Percentiles rank a stretch among this genome's conserved stretches.
Conservation (phyloP, 257 asterid species). For the Prunella vulgaris region DNA sequence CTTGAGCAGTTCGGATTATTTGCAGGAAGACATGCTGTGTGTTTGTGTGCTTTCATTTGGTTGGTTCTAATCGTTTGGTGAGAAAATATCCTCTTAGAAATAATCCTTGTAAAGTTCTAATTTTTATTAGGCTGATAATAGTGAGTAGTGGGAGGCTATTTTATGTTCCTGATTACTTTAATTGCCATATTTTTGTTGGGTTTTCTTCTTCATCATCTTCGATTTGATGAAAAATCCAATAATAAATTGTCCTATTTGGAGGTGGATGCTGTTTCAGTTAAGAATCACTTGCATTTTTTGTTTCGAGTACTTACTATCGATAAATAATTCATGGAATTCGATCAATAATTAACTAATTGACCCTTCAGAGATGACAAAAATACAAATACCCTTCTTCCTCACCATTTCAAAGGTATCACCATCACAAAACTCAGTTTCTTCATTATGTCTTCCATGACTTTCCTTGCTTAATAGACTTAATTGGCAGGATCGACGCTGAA, state of each 20-base stretch:
- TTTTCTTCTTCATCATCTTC: conserved; percentile 6
- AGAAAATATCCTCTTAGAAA: conserved; percentile 31
- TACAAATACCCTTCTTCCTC: too few species aligned
- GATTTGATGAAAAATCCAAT: neutral
- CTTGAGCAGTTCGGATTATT: neutral
- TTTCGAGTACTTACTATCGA: too few species aligned
- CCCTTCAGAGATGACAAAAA: too few species aligned
- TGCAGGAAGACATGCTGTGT: conserved; percentile 12
- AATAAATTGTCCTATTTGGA: neutral
- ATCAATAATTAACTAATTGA: too few species aligned
- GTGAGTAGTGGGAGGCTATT: conserved; percentile 23
- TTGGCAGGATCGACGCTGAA: too few species aligned
- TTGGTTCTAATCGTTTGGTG: conserved; percentile 47
- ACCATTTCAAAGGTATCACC: too few species aligned
- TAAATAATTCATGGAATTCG: too few species aligned
- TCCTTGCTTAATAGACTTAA: too few species aligned
- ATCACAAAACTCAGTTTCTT: too few species aligned
- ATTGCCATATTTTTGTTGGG: conserved; percentile 36
- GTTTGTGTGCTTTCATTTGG: conserved; percentile 25
- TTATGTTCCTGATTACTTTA: conserved; percentile 30
- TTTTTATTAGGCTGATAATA: conserved; percentile 41
- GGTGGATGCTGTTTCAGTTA: neutral
- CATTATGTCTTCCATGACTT: too few species aligned
- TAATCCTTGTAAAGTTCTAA: conserved; percentile 59
- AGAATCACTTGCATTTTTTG: neutral